Base-by-base conservation (phyloP, 306 rosid genomes). In the Pyrus bretschneideri region DNA sequence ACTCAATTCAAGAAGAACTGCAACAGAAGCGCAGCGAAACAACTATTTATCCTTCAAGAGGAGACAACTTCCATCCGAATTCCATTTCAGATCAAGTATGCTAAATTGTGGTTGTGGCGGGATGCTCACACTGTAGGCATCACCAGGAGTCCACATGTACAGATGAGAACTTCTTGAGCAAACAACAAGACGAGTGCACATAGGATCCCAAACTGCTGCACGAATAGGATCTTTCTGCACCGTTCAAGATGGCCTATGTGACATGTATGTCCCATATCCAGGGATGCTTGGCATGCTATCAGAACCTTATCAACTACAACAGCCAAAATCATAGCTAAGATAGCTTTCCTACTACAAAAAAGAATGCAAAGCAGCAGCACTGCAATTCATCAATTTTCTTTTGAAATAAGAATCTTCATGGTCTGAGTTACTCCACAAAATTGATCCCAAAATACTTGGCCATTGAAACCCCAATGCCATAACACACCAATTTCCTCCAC, bases 221-320 rank as follows among this genome's bases (percentile, higher is more conserved):
- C 42, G 42, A 38, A 38, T 38, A 38, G 2, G 42, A 38, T 38
- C 42, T 38, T 38, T 7, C 7, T 38, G 2, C 9, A 38, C 42
- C 42, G 9, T 38, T 38, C 42, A 38, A 38, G 42, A 38, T 38
- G 42, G 42, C 42, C 42, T 38, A 94, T 90, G 69, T 91, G 42
- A 94, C 81, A 94, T 30, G 4, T 30, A 30, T 80, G 85, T 94
- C 94, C 98, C 97, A 92, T 80, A 94, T 86, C 98, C 98, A 94
- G 42, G 89, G 55, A 84, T 80, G 54, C 91, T 89, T 29, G 96
- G 96, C 97, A 90, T 92, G 84, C 96, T 92, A 57, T 94, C 96
- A 92, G 83, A 52, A 97, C 97, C 92, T 51, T 29, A 54, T 19
- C 15, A 71, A 63, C 42, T 38, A 38, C 9, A 38, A 38, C 0